Percentiles rank a stretch among this genome's conserved stretches.
These are phyloP conservation scores for Ceratocystis lukuohia DNA, from an alignment of 2,329 filamentous ascomycete species.

Conservation along the genomic window DNA sequence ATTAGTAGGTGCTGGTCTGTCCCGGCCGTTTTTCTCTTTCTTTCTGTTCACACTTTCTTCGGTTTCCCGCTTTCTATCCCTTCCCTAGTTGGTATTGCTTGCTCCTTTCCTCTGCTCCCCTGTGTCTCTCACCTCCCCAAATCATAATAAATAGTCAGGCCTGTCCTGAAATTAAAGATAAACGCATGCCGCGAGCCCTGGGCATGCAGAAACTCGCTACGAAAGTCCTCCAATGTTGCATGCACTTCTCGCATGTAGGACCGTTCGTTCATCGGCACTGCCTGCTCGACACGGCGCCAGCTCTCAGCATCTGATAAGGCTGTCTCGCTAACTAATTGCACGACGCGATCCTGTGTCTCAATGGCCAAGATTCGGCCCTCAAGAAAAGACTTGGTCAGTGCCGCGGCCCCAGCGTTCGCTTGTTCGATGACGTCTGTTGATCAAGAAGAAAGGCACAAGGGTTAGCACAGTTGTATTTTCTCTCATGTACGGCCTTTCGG, in stretches of 20 bases:
- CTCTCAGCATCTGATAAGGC: slow-evolving; percentile 65
- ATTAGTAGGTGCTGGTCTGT: neutral
- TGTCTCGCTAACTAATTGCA: slow-evolving; percentile 63
- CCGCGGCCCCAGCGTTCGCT: slow-evolving; percentile 45
- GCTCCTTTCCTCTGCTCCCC: neutral
- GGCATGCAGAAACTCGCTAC: slow-evolving; percentile 40
- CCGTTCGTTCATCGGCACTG: slow-evolving; percentile 60
- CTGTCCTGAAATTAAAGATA: slow-evolving; percentile 83
- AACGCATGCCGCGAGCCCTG: slow-evolving; percentile 58
- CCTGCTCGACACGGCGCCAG: slow-evolving; percentile 72
- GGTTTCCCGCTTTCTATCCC: neutral
- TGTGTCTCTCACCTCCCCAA: slow-evolving; percentile 28
- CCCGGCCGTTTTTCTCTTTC: neutral
- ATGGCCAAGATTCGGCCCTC: slow-evolving; percentile 74
- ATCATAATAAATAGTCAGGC: slow-evolving; percentile 76
- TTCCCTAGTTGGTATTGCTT: neutral
- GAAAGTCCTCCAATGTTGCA: slow-evolving; percentile 56
- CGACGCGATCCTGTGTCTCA: slow-evolving; percentile 71
- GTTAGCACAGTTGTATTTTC: too few species aligned
- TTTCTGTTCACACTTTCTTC: neutral
- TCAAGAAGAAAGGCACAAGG: neutral
- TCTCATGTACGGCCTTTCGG: neutral
- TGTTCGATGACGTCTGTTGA: slow-evolving; percentile 62
- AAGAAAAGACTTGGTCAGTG: slow-evolving; percentile 56
- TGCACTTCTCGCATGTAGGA: slow-evolving; percentile 75